Conservation (phyloP, 495 filamentous ascomycete genomes). For the Trichoderma parareesei region DNA sequence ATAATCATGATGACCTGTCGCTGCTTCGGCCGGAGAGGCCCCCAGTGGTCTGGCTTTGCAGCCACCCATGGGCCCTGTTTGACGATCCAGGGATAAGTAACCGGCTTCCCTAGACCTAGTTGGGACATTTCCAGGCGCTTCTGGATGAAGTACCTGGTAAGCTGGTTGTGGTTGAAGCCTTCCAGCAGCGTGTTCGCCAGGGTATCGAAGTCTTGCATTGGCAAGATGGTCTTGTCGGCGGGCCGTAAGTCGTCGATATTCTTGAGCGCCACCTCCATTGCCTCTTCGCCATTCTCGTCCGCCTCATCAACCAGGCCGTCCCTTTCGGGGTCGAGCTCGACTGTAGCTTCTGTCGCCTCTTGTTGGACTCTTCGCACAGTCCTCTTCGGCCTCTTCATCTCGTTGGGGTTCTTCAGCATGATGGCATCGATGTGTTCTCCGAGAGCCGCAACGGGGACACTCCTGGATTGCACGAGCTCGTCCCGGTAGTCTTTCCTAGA, state of each 20-base stretch:
- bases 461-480: not conserved
- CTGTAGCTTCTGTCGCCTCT: not conserved
- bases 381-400: not conserved
- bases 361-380: not conserved
- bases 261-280: conserved; percentile 24
- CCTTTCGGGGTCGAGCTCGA: not conserved
- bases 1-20: conserved; percentile 4
- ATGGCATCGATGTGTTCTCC: conserved; percentile 1
- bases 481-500: not conserved
- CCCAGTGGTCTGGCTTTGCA: conserved; percentile 10
- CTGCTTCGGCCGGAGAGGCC: conserved; percentile 10
- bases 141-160: conserved; percentile 26
- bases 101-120: conserved; percentile 5
- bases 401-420: conserved; percentile 10
- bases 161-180: conserved; percentile 37
- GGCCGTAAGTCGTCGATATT: conserved; percentile 40
- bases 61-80: not conserved
- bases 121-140: not conserved
- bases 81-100: conserved; percentile 9
- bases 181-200: conserved; percentile 27
- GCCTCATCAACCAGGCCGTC: not conserved
- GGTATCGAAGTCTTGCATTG: conserved; percentile 28
- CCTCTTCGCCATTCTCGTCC: not conserved
- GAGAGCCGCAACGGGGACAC: conserved; percentile 5
- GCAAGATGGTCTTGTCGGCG: conserved; percentile 19